Percentiles rank a stretch among this genome's conserved stretches.
These are phyloP conservation scores for Fusarium beomiforme DNA, from an alignment of 2,329 filamentous ascomycete genomes.

Conservation along the genomic window DNA sequence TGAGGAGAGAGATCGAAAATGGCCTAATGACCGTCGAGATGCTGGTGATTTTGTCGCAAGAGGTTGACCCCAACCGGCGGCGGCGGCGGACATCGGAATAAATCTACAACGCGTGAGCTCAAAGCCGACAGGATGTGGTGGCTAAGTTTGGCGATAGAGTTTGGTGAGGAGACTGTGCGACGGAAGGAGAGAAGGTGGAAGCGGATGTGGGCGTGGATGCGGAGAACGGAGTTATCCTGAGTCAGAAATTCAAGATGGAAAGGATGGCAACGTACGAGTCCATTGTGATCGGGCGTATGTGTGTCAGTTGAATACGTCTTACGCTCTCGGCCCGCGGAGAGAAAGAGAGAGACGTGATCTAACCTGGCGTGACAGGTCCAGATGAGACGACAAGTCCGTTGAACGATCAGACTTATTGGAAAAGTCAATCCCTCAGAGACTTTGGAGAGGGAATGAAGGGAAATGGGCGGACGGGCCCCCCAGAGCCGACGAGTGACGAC, in stretches of 20 bases:
- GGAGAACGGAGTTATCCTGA: conserved; percentile 16
- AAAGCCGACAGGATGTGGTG: conserved; percentile 5
- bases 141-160: conserved; percentile 25
- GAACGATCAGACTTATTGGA: conserved; percentile 7
- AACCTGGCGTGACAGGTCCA: conserved; percentile 34
- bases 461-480: conserved; percentile 27
- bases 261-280: conserved; percentile 45
- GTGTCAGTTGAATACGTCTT: conserved; percentile 40
- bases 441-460: conserved; percentile 27
- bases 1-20: conserved; percentile 64
- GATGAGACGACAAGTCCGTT: conserved; percentile 17
- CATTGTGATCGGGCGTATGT: conserved; percentile 40
- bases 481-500: conserved; percentile 23
- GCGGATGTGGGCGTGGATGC: neutral
- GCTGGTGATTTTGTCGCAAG: conserved; percentile 41
- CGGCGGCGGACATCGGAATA: conserved; percentile 54
- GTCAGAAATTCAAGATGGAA: conserved; percentile 27
- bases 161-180: conserved; percentile 8
- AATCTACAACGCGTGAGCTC: conserved; percentile 54
- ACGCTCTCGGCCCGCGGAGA: conserved; percentile 39
- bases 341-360: conserved; percentile 42
- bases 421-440: conserved; percentile 10
- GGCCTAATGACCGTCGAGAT: conserved; percentile 54
- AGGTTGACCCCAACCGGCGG: conserved; percentile 63
- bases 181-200: conserved; percentile 5